Evolutionary conservation across 2,329 filamentous ascomycete species (phyloP).

Genomic region (Fusarium pseudonygamai): DNA sequence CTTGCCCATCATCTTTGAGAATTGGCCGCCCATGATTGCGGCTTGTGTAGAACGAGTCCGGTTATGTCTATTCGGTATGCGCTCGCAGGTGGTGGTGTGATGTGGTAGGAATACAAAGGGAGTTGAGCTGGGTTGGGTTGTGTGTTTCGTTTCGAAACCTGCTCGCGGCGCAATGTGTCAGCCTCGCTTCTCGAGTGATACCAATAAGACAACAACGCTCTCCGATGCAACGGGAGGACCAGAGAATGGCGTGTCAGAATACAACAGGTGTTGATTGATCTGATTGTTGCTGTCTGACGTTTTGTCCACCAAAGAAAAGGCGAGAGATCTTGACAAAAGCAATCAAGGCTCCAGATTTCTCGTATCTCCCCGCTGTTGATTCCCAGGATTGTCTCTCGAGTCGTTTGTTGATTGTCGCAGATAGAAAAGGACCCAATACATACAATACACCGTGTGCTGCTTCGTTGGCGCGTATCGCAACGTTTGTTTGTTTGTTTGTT

Average conservation of each 20-base stretch:
- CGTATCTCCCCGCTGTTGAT: not conserved
- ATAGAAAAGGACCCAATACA: not conserved
- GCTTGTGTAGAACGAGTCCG: not conserved
- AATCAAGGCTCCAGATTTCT: not conserved
- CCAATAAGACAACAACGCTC: not conserved
- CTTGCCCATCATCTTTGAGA: slow-evolving; percentile 98
- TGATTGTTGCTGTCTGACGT: not conserved
- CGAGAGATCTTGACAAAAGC: not conserved
- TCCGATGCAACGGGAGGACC: not conserved
- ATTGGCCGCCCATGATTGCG: slow-evolving; percentile 83
- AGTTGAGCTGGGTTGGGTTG: not conserved
- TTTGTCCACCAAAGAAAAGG: not conserved
- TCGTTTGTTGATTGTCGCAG: not conserved
- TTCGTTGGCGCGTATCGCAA: slow-evolving; percentile 11
- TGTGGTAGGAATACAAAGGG: slow-evolving; percentile 8
- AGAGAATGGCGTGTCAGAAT: not conserved
- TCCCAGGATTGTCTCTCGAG: not conserved
- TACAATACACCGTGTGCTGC: slow-evolving; percentile 1
- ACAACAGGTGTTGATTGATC: not conserved
- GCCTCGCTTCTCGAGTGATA: not conserved
- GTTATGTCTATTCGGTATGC: not conserved
- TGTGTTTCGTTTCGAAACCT: slow-evolving; percentile 17
- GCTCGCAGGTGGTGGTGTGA: not conserved
- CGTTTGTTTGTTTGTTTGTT: not conserved
- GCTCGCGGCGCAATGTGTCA: slow-evolving; percentile 6